These are phyloP conservation scores for Rauvolfia tetraphylla DNA, from an alignment of 257 asterid species.

Conservation along the genomic window DNA sequence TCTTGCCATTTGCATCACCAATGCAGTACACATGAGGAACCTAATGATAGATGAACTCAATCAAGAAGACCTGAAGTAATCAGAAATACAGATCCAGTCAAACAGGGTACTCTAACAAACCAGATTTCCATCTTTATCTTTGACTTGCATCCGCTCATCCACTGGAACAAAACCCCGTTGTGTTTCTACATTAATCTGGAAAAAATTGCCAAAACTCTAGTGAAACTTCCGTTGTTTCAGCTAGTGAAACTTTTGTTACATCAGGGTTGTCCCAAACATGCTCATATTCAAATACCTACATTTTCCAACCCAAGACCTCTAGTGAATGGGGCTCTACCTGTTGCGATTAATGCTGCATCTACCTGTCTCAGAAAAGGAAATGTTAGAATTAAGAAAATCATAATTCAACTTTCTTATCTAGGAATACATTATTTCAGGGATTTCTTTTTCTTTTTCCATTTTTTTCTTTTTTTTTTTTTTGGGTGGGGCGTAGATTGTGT, in stretches of 20 bases:
- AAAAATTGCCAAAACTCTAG: not conserved
- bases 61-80: not conserved
- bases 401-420: not conserved
- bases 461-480: too few relatives aligned
- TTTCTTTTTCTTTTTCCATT: not conserved
- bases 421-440: not conserved
- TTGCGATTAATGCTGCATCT: slow-evolving; percentile 97
- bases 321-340: slow-evolving; percentile 97
- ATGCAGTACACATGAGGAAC: slow-evolving; percentile 96
- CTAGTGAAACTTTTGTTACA: not conserved
- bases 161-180: slow-evolving; percentile 92
- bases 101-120: slow-evolving; percentile 27
- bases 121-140: slow-evolving; percentile 80
- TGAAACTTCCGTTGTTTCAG: not conserved
- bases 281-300: slow-evolving; percentile 40
- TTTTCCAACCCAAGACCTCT: slow-evolving; percentile 95
- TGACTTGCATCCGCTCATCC: slow-evolving; percentile 89
- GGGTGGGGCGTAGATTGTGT: too few relatives aligned
- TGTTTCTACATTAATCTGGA: slow-evolving; percentile 79
- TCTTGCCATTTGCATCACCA: slow-evolving; percentile 97
- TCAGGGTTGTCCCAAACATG: not conserved
- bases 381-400: not conserved
- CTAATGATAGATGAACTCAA: slow-evolving; percentile 36
- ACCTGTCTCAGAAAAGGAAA: slow-evolving; percentile 40
- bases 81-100: not conserved